Evolutionary conservation across 1,139 yeast species (phyloP).

Genomic region (Blastobotrys capitulatus): DNA sequence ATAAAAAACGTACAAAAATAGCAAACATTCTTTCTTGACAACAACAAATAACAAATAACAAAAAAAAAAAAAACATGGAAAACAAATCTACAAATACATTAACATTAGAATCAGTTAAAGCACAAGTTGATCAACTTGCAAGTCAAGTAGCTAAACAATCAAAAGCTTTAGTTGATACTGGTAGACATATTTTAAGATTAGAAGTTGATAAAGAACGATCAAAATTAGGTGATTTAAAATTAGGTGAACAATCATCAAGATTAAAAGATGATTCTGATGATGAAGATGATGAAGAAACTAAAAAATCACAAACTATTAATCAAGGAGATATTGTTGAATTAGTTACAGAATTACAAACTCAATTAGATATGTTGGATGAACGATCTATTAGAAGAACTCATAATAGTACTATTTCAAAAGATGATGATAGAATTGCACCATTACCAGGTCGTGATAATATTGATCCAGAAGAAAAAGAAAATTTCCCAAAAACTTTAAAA

Average conservation of each 20-base stretch:
- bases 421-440: conserved; percentile 44
- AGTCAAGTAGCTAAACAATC: conserved; percentile 30
- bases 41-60: background rate
- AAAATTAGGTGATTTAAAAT: conserved; percentile 26
- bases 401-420: conserved; percentile 33
- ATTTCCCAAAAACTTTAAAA: conserved; percentile 55
- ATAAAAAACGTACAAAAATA: too few relatives aligned
- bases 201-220: conserved; percentile 48
- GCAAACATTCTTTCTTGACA: too few relatives aligned
- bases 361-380: conserved; percentile 52
- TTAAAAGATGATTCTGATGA: conserved; percentile 12
- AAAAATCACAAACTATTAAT: conserved; percentile 52
- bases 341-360: conserved; percentile 86
- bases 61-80: background rate
- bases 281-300: conserved; percentile 15
- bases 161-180: conserved; percentile 53
- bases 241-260: conserved; percentile 7
- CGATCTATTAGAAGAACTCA: conserved; percentile 33
- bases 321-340: conserved; percentile 79
- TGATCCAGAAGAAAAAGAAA: conserved; percentile 37
- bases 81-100: background rate
- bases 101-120: conserved; percentile 7
- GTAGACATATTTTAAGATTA: conserved; percentile 64
- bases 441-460: conserved; percentile 73
- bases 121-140: conserved; percentile 5